Evolutionary conservation across 306 rosid genomes (phyloP).

Genomic region (Cicer yamashitae): DNA sequence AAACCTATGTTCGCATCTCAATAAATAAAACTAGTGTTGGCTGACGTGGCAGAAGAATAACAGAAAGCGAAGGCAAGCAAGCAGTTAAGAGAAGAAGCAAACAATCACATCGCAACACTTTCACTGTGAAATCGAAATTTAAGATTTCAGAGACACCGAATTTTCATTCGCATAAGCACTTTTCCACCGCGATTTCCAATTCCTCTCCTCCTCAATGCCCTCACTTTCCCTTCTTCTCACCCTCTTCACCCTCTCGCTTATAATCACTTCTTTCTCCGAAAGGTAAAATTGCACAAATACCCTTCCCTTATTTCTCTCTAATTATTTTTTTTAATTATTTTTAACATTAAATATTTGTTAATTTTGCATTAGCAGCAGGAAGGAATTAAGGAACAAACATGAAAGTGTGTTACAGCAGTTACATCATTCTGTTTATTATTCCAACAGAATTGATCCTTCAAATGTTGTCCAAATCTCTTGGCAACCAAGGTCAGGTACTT

Average conservation of each 20-base stretch:
- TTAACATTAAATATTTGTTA: conserved; percentile 9
- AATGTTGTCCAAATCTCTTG: conserved; percentile 83
- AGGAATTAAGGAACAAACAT: conserved; percentile 61
- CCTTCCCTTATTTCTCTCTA: background rate
- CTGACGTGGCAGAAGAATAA: too few species aligned
- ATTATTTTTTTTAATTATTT: background rate
- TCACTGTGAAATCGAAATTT: background rate
- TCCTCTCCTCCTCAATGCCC: background rate
- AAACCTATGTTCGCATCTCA: too few species aligned
- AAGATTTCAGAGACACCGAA: background rate
- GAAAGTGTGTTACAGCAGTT: conserved; percentile 38
- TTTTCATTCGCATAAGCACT: background rate
- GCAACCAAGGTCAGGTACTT: conserved; percentile 98
- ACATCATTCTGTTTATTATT: conserved; percentile 47
- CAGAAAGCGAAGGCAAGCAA: too few species aligned
- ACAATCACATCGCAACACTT: too few species aligned
- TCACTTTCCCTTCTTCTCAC: background rate
- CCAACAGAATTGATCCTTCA: conserved; percentile 68
- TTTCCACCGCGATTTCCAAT: conserved; percentile 7
- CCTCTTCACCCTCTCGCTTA: background rate
- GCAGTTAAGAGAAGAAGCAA: too few species aligned
- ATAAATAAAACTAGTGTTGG: too few species aligned
- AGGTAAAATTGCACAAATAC: background rate
- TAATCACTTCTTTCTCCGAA: background rate
- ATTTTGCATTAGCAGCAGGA: conserved; percentile 59